These are phyloP conservation scores for Avena eriantha DNA, from an alignment of 176 grass and related monocot genomes.

Conservation along the genomic window DNA sequence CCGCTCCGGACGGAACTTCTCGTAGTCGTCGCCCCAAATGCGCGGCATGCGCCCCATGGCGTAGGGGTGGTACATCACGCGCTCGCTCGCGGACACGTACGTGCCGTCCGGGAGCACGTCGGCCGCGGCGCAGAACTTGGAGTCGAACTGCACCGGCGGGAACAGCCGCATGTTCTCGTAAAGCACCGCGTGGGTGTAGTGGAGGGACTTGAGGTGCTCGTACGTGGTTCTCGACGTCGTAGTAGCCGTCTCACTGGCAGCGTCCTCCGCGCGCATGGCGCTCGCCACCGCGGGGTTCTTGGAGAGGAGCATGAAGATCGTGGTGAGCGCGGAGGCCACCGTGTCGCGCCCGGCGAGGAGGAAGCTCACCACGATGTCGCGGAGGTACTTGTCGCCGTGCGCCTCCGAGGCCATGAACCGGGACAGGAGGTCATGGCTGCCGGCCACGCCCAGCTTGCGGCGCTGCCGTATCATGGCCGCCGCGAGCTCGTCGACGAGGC, in stretches of 20 bases:
- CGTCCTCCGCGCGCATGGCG: constrained; percentile 57
- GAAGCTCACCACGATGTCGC: constrained; percentile 89
- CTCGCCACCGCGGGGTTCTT: constrained; percentile 46
- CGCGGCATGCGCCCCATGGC: constrained; percentile 74
- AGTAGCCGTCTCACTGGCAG: background rate
- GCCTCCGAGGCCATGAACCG: constrained; percentile 63
- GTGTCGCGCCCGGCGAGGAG: constrained; percentile 79
- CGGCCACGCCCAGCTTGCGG: constrained; percentile 51
- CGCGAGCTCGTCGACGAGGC: constrained; percentile 54
- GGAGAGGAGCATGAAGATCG: constrained; percentile 76
- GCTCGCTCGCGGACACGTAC: constrained; percentile 46
- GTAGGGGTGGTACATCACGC: constrained; percentile 79
- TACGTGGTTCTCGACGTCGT: background rate
- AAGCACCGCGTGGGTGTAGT: constrained; percentile 63
- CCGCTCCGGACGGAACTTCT: constrained; percentile 65
- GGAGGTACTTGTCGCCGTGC: constrained; percentile 65
- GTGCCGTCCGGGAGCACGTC: constrained; percentile 79
- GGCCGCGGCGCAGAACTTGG: constrained; percentile 68
- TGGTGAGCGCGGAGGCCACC: constrained; percentile 70
- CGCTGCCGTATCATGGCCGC: constrained; percentile 65
- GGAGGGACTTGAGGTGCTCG: constrained; percentile 49
- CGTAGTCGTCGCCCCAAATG: constrained; percentile 76
- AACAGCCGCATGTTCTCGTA: constrained; percentile 77
- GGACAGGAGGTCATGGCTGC: constrained; percentile 74
- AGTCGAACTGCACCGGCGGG: constrained; percentile 88